phyloP scores from a whole-genome alignment of 2,329 filamentous ascomycete genomes.

The Cadophora malorum region DNA sequence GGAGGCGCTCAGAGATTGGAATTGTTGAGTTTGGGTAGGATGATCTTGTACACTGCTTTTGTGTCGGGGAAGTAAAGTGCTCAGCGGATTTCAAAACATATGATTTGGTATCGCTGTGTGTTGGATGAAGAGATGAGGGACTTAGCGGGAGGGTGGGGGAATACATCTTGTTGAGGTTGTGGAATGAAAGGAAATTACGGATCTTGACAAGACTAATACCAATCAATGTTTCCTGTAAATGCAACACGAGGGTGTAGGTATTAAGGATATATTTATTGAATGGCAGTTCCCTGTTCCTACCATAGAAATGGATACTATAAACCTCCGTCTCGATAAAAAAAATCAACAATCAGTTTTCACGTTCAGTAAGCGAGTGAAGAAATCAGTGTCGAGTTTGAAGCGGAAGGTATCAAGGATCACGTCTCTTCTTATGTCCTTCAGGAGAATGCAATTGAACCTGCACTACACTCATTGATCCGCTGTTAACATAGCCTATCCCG shows the following conservation, averaged over 20 bases:
- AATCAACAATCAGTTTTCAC: neutral
- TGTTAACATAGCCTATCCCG: too few species aligned
- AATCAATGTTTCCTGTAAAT: slow-evolving; percentile 3
- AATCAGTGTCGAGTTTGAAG: neutral
- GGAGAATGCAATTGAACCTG: slow-evolving; percentile 12
- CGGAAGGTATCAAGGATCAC: slow-evolving; percentile 10
- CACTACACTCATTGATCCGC: too few species aligned
- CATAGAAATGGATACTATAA: slow-evolving; percentile 14
- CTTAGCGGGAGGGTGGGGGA: neutral
- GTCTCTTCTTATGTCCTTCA: slow-evolving; percentile 6
- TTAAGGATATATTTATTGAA: neutral
- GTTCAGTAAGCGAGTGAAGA: slow-evolving; percentile 15
- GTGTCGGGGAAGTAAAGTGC: neutral
- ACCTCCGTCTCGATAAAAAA: slow-evolving; percentile 17
- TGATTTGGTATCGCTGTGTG: too few species aligned
- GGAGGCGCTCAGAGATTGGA: neutral
- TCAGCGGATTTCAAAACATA: neutral
- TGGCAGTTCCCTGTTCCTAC: slow-evolving; percentile 10
- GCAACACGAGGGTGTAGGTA: slow-evolving; percentile 1
- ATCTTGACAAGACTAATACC: neutral
- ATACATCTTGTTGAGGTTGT: too few species aligned
- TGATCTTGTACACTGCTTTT: slow-evolving; percentile 1
- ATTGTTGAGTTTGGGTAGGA: neutral
- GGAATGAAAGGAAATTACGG: too few species aligned
- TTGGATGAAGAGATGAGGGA: neutral